Evolutionary conservation across 192 early-diverging fungal genomes (phyloP).

Genomic region (Chytriomyces sp.): DNA sequence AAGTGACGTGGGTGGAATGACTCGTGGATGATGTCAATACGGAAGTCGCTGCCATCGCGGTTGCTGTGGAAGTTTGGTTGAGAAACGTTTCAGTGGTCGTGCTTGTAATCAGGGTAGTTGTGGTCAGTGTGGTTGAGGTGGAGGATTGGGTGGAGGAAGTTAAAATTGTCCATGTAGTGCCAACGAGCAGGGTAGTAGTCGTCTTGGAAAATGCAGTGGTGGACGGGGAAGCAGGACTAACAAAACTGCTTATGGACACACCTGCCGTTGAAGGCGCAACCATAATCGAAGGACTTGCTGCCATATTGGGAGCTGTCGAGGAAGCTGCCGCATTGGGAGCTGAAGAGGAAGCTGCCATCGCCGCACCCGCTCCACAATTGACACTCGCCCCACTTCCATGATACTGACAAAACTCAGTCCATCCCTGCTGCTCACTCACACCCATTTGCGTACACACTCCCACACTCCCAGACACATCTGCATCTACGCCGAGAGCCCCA

Average conservation of each 20-base stretch:
- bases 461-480: background rate
- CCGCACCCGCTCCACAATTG: background rate
- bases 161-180: background rate
- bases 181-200: background rate
- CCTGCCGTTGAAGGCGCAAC: background rate
- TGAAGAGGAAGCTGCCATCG: background rate
- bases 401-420: constrained; percentile 16
- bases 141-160: background rate
- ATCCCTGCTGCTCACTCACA: background rate
- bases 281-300: background rate
- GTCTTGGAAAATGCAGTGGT: background rate
- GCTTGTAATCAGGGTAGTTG: background rate
- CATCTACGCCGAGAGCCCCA: background rate
- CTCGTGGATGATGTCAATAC: background rate
- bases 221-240: background rate
- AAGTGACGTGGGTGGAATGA: background rate
- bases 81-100: background rate
- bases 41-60: background rate
- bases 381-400: background rate
- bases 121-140: background rate
- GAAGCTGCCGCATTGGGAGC: background rate
- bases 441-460: constrained; percentile 4
- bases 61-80: background rate
- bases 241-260: background rate
- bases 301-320: background rate